Evolutionary conservation across 1,284 basidiomycete species (phyloP).

Genomic region (Paramarasmius palmivorus): DNA sequence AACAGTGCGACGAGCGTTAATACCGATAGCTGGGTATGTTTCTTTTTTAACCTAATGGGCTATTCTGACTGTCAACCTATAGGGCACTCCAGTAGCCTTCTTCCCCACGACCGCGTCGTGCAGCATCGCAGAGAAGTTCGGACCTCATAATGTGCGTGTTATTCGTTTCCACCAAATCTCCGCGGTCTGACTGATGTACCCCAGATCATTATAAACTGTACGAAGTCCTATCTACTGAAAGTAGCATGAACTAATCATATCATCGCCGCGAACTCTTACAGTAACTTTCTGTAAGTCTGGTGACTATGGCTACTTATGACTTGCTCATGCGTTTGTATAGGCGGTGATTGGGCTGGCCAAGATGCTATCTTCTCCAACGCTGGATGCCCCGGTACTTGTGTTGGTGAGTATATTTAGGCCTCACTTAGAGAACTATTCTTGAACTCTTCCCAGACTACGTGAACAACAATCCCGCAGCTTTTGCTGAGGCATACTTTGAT

Average conservation of each 20-base stretch:
- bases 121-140: slow-evolving; percentile 51
- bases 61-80: background rate
- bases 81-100: slow-evolving; percentile 57
- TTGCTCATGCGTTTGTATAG: slow-evolving; percentile 25
- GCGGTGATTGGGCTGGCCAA: slow-evolving; percentile 61
- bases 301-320: background rate
- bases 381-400: slow-evolving; percentile 52
- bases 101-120: slow-evolving; percentile 54
- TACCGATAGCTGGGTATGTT: slow-evolving; percentile 48
- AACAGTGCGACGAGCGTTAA: slow-evolving; percentile 40
- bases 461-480: slow-evolving; percentile 63
- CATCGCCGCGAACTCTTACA: slow-evolving; percentile 13
- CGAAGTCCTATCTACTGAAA: slow-evolving; percentile 33
- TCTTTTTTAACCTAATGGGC: background rate
- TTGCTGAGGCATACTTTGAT: slow-evolving; percentile 68
- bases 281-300: slow-evolving; percentile 40
- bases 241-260: slow-evolving; percentile 27
- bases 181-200: too few relatives aligned
- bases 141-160: slow-evolving; percentile 54
- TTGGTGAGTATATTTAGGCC: slow-evolving; percentile 38
- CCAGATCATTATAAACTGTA: slow-evolving; percentile 64
- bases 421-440: background rate
- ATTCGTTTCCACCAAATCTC: too few relatives aligned
- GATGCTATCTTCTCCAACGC: slow-evolving; percentile 38
- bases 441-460: slow-evolving; percentile 47